phyloP scores from a whole-genome alignment of 768 basidiomycete genomes.

The Plicaturopsis crispa region DNA sequence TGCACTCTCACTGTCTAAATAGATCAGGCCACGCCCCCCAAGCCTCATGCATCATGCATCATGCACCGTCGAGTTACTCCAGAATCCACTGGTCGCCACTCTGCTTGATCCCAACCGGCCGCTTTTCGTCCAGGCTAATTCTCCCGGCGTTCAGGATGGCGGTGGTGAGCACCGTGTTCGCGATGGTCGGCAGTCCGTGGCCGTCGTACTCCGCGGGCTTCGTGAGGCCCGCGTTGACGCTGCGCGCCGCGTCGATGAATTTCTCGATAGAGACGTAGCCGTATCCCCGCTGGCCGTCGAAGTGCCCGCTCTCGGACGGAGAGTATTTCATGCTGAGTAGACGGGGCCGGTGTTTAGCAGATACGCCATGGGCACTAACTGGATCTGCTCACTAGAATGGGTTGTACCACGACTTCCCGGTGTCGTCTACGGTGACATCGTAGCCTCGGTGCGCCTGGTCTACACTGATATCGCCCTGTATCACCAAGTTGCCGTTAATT shows the following conservation, averaged over 20 bases:
- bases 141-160: slow-evolving; percentile 89
- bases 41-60: too few species aligned
- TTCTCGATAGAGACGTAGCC: slow-evolving; percentile 90
- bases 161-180: slow-evolving; percentile 81
- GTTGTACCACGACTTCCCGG: slow-evolving; percentile 81
- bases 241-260: slow-evolving; percentile 78
- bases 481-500: slow-evolving; percentile 4
- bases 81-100: slow-evolving; percentile 58
- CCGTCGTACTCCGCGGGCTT: slow-evolving; percentile 69
- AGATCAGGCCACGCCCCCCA: too few species aligned
- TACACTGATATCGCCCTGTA: slow-evolving; percentile 82
- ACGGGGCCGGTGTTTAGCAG: slow-evolving; percentile 4
- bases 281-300: slow-evolving; percentile 92
- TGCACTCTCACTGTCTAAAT: too few species aligned
- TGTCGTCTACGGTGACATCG: slow-evolving; percentile 80
- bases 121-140: slow-evolving; percentile 84
- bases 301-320: slow-evolving; percentile 84
- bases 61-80: too few species aligned
- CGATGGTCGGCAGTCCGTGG: slow-evolving; percentile 80
- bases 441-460: slow-evolving; percentile 95
- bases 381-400: slow-evolving; percentile 90
- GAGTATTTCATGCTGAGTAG: slow-evolving; percentile 83
- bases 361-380: too few species aligned
- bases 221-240: slow-evolving; percentile 64
- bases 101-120: slow-evolving; percentile 73